phyloP scores from a whole-genome alignment of 768 basidiomycete species.

The Leucosporidium scottii region DNA sequence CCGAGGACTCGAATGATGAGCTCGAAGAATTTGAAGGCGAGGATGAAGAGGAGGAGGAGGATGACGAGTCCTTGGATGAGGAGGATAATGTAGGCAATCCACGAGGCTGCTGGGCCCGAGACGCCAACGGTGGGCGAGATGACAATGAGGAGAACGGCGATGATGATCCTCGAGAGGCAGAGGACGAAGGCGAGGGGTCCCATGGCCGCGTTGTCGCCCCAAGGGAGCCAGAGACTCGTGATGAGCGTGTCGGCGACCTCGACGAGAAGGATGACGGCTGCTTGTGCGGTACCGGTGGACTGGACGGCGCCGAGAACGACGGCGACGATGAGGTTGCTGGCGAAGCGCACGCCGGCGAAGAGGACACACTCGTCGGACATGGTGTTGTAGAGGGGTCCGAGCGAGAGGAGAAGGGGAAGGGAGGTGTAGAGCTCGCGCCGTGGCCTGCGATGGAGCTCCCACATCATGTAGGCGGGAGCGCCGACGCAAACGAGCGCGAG shows the following conservation, averaged over 20 bases:
- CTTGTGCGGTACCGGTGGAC: constrained; percentile 80
- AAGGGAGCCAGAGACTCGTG: constrained; percentile 50
- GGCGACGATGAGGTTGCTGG: constrained; percentile 73
- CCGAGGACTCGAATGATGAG: constrained; percentile 70
- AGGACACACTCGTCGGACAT: constrained; percentile 85
- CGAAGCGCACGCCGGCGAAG: constrained; percentile 73
- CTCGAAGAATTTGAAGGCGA: constrained; percentile 76
- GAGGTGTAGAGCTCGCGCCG: constrained; percentile 91
- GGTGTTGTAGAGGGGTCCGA: constrained; percentile 91
- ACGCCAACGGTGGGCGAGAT: constrained; percentile 79
- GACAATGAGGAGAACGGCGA: constrained; percentile 83
- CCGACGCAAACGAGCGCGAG: constrained; percentile 73
- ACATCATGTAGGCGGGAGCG: constrained; percentile 64
- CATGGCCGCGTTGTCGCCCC: constrained; percentile 96
- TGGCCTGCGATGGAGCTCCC: constrained; percentile 69
- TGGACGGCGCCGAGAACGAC: constrained; percentile 84
- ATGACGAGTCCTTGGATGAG: constrained; percentile 72
- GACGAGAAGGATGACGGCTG: constrained; percentile 77
- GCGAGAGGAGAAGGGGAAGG: constrained; percentile 77
- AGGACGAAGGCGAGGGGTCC: constrained; percentile 89
- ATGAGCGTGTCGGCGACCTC: constrained; percentile 80
- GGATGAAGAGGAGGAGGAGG: constrained; percentile 70
- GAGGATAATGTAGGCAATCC: constrained; percentile 90
- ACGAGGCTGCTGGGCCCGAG: constrained; percentile 69
- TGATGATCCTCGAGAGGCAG: constrained; percentile 70